Percentiles rank a stretch among this genome's conserved stretches.
phyloP scores from a whole-genome alignment of 768 basidiomycete genomes.

The Phanerochaete sordida region DNA sequence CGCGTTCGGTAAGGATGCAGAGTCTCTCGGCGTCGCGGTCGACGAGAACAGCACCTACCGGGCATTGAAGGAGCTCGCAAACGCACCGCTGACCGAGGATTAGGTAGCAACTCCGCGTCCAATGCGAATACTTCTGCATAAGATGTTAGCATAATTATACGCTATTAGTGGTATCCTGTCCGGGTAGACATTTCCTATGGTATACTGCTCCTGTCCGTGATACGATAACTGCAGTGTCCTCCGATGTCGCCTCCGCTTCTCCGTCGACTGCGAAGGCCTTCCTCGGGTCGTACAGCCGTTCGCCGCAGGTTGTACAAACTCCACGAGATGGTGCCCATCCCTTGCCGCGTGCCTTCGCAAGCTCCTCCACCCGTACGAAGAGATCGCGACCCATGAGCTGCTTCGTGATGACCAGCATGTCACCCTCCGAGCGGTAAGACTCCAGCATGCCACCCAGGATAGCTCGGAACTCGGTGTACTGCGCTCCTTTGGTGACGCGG shows the following conservation, averaged over 20 bases:
- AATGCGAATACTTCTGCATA: neutral
- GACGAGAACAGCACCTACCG: constrained; percentile 48
- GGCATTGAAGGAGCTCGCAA: constrained; percentile 58
- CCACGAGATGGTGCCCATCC: constrained; percentile 60
- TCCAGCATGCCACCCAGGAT: constrained; percentile 96
- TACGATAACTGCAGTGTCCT: constrained; percentile 37
- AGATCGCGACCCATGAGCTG: constrained; percentile 79
- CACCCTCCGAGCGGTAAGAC: constrained; percentile 88
- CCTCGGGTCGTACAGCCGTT: constrained; percentile 33
- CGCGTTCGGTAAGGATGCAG: constrained; percentile 77
- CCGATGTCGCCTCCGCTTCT: constrained; percentile 12
- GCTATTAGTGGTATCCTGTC: constrained; percentile 20
- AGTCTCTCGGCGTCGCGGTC: constrained; percentile 63
- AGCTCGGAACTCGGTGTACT: constrained; percentile 87
- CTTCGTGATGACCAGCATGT: constrained; percentile 82
- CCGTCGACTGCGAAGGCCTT: neutral
- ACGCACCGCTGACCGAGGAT: constrained; percentile 36
- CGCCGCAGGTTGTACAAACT: constrained; percentile 51
- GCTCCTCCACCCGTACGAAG: constrained; percentile 65
- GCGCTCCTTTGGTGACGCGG: constrained; percentile 50
- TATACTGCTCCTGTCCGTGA: constrained; percentile 60
- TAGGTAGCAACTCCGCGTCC: neutral
- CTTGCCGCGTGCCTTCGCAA: constrained; percentile 49
- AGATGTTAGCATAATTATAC: constrained; percentile 17
- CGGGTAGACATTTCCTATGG: constrained; percentile 43